Conservation (phyloP, 2,329 filamentous ascomycete genomes). For the Pseudogymnoascus sp. region DNA sequence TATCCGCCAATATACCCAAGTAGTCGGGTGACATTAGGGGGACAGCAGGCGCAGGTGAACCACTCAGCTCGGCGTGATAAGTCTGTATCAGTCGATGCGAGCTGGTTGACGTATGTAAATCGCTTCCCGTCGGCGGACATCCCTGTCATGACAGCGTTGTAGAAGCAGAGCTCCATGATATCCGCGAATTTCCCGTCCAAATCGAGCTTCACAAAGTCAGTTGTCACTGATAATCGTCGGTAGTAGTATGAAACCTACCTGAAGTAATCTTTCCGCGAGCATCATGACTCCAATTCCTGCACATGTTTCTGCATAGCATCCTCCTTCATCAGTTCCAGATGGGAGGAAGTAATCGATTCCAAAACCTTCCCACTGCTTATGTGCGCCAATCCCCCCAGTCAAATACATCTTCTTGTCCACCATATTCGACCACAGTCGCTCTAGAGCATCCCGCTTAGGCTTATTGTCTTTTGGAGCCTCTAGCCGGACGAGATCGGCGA, state of each 20-base stretch:
- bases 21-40: constrained; percentile 50
- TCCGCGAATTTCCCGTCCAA: constrained; percentile 48
- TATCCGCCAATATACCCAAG: constrained; percentile 52
- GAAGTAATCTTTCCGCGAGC: constrained; percentile 49
- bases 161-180: constrained; percentile 54
- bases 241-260: constrained; percentile 27
- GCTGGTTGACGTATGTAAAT: constrained; percentile 57
- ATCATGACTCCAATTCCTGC: constrained; percentile 55
- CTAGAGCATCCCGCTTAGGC: constrained; percentile 30
- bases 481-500: constrained; percentile 46
- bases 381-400: constrained; percentile 53
- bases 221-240: constrained; percentile 5
- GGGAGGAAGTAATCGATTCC: constrained; percentile 52
- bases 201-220: constrained; percentile 32
- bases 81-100: constrained; percentile 46
- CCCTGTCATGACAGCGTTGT: constrained; percentile 52
- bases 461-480: constrained; percentile 15
- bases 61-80: constrained; percentile 46
- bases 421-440: constrained; percentile 53
- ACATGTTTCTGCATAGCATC: constrained; percentile 56
- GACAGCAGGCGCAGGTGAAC: constrained; percentile 55
- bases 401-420: constrained; percentile 55
- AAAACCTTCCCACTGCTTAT: constrained; percentile 55
- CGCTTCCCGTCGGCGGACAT: constrained; percentile 48
- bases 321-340: constrained; percentile 52